Conservation (phyloP, 768 basidiomycete genomes). For the Tricholoma sp. region DNA sequence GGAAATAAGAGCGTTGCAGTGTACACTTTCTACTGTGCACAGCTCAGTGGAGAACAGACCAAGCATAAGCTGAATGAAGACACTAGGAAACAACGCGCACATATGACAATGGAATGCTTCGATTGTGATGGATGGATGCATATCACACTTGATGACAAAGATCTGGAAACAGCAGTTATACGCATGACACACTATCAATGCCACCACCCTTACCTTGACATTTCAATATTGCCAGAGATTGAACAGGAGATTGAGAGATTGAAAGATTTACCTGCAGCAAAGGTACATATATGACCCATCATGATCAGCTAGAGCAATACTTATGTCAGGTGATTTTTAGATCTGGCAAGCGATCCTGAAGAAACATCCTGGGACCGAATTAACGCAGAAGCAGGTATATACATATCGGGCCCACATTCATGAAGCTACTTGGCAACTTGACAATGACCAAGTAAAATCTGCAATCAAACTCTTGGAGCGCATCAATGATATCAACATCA, state of each 20-base stretch:
- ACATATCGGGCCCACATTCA: not conserved
- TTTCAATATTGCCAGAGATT: not conserved
- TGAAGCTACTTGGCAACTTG: not conserved
- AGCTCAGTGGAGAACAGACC: too few relatives aligned
- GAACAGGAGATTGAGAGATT: not conserved
- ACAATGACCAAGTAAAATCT: constrained; percentile 2
- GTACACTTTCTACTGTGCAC: too few relatives aligned
- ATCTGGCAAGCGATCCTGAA: constrained; percentile 2
- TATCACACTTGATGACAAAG: not conserved
- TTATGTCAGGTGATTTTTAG: too few relatives aligned
- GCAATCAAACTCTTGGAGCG: constrained; percentile 1
- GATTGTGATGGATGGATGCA: too few relatives aligned
- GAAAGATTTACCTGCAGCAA: not conserved
- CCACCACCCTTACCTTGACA: constrained; percentile 5
- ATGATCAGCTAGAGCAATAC: too few relatives aligned
- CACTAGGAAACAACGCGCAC: too few relatives aligned
- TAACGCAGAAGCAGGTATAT: constrained; percentile 6
- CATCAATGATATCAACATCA: not conserved
- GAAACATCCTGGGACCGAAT: not conserved
- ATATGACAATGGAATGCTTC: too few relatives aligned
- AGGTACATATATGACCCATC: not conserved
- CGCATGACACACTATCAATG: constrained; percentile 6
- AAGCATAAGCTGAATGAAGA: too few relatives aligned
- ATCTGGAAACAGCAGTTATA: not conserved
- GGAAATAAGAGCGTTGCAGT: not conserved